Evolutionary conservation across 768 basidiomycete genomes (phyloP).

Genomic region (Pleurotus salmoneostramineus): DNA sequence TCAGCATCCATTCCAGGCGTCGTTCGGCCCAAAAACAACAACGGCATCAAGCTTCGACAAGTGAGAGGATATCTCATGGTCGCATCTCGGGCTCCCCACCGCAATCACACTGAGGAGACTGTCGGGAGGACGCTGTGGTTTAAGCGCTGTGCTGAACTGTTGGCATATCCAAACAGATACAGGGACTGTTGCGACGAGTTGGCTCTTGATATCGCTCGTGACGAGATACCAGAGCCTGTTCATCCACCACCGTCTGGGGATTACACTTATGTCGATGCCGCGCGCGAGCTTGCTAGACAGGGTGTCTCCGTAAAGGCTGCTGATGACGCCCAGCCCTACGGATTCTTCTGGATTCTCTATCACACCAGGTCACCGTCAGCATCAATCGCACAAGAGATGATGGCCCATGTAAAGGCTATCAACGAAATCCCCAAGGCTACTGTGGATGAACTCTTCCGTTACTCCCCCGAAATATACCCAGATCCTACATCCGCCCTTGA

Average conservation of each 20-base stretch:
- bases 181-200: too few species aligned
- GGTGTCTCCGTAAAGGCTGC: neutral
- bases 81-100: neutral
- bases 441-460: neutral
- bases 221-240: neutral
- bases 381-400: neutral
- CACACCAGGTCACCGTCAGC: neutral
- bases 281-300: neutral
- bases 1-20: neutral
- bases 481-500: too few species aligned
- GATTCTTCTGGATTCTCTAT: neutral
- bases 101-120: neutral
- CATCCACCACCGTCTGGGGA: neutral
- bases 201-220: neutral
- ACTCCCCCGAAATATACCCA: neutral
- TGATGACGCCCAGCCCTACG: neutral
- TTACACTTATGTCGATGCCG: neutral
- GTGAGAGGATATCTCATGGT: neutral
- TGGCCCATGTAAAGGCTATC: neutral
- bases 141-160: neutral
- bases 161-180: neutral
- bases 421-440: neutral
- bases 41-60: neutral
- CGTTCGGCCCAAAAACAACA: neutral
- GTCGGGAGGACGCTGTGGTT: neutral